Evolutionary conservation across 1,284 basidiomycete genomes (phyloP), one percentile per base, ranked within the genome.

Genomic region (Cystobasidiaceae sp.): DNA sequence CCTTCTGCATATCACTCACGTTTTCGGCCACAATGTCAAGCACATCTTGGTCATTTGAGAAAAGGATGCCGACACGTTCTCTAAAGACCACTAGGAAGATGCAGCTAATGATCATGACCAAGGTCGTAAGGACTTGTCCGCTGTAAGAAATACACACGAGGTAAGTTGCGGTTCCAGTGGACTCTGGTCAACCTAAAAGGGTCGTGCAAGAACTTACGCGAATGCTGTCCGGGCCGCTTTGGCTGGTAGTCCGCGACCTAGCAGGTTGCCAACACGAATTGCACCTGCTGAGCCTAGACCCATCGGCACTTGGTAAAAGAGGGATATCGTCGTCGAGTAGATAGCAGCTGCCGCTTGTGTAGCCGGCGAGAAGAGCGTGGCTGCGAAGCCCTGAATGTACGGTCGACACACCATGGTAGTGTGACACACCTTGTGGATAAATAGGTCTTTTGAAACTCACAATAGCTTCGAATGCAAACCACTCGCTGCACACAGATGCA

Each of bases 201-300:
- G 71, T 68, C 4, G 72, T 73, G 11, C 6, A 49, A 3, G 6
- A 2, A 34, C 41, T 11, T 33, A 70, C 54, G 44, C 78, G 68
- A n/a, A 71, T 67, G 11, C 73, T 73, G 25, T 71, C 34, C 73
- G 66, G 19, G 69, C 71, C 17, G 77, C 77, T 27, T 72, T 72
- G 0, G 70, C 67, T 1, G 75, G 72, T 32, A 73, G 70, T 13
- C 72, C 71, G 17, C 75, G 74, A 21, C 77, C 77, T 28, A 79
- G 71, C 17, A 78, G 68, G 59, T 78, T 77, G 64, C 61, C 28
- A 15, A 78, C 69, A 11, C 78, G 74, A 8, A 79, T 76, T 3
- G 76, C 74, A 0, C 72, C 74, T 0, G 78, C 77, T 3, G 76
- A 74, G 4, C 72, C 69, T 11, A 78, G 70, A 1, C 75, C 76